Conservation (phyloP, 129 eudicot genomes). For the Flaveria linearis region DNA sequence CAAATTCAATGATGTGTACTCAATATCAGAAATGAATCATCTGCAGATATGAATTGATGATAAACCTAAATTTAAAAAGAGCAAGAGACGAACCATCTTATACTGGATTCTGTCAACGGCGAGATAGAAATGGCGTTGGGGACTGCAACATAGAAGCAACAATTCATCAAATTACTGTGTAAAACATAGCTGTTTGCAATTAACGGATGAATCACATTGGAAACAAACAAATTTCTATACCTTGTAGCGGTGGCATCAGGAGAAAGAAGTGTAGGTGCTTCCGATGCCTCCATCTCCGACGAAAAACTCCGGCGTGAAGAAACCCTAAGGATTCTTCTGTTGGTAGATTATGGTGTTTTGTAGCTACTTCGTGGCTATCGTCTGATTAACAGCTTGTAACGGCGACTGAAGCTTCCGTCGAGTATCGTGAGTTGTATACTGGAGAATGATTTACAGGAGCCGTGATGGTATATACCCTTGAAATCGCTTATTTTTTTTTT, state of each 20-base stretch:
- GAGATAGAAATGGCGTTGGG: slow-evolving; percentile 92
- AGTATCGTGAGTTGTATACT: too few relatives aligned
- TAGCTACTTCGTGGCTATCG: neutral
- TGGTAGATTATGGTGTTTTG: neutral
- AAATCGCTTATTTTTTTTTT: too few relatives aligned
- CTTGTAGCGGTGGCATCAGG: slow-evolving; percentile 47
- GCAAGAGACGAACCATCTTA: slow-evolving; percentile 62
- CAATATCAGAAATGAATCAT: neutral
- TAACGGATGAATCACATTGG: neutral
- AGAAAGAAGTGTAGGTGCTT: slow-evolving; percentile 48
- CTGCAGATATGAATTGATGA: neutral
- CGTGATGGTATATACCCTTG: too few relatives aligned
- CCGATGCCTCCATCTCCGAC: slow-evolving; percentile 51
- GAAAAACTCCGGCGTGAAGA: slow-evolving; percentile 10
- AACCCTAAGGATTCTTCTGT: slow-evolving; percentile 1
- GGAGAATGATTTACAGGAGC: too few relatives aligned
- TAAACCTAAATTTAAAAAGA: neutral
- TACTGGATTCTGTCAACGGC: slow-evolving; percentile 89
- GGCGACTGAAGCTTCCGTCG: too few relatives aligned
- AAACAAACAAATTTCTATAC: slow-evolving; percentile 18
- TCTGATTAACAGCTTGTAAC: neutral
- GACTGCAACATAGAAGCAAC: slow-evolving; percentile 49
- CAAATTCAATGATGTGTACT: neutral
- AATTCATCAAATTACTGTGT: neutral
- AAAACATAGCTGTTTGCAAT: slow-evolving; percentile 6